phyloP scores from a whole-genome alignment of 495 filamentous ascomycete genomes.

The Neurospora sp. region DNA sequence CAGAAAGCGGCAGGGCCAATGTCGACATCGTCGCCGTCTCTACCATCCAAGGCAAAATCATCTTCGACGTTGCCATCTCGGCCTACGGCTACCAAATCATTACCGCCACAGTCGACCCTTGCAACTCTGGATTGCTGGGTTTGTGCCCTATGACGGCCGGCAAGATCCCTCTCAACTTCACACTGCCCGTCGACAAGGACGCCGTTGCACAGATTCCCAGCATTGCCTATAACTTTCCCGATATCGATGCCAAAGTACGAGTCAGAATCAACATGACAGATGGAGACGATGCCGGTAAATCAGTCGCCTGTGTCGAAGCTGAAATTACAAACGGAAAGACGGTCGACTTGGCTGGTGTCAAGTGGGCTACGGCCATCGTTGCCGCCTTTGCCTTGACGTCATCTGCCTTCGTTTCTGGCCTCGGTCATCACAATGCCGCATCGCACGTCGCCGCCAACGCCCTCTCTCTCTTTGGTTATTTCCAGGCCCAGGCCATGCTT shows the following conservation, averaged over 20 bases:
- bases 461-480: slow-evolving; percentile 87
- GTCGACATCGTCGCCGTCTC: slow-evolving; percentile 79
- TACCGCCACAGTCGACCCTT: slow-evolving; percentile 61
- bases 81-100: slow-evolving; percentile 77
- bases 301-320: slow-evolving; percentile 83
- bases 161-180: slow-evolving; percentile 67
- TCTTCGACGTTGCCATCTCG: slow-evolving; percentile 62
- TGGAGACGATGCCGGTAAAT: slow-evolving; percentile 32
- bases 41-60: slow-evolving; percentile 72
- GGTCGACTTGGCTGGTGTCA: slow-evolving; percentile 79
- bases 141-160: slow-evolving; percentile 93
- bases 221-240: slow-evolving; percentile 84
- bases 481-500: slow-evolving; percentile 94
- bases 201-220: slow-evolving; percentile 60
- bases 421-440: slow-evolving; percentile 89
- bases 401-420: slow-evolving; percentile 72
- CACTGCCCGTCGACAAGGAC: slow-evolving; percentile 47
- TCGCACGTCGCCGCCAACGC: slow-evolving; percentile 94
- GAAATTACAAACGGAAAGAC: slow-evolving; percentile 88
- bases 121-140: slow-evolving; percentile 56
- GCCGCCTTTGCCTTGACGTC: slow-evolving; percentile 77
- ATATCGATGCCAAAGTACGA: slow-evolving; percentile 77
- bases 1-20: slow-evolving; percentile 58
- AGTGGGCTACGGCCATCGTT: slow-evolving; percentile 86
- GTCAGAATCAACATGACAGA: slow-evolving; percentile 67